Conservation (phyloP, 352 stramenopile species). For the Achlya hypogyna region DNA sequence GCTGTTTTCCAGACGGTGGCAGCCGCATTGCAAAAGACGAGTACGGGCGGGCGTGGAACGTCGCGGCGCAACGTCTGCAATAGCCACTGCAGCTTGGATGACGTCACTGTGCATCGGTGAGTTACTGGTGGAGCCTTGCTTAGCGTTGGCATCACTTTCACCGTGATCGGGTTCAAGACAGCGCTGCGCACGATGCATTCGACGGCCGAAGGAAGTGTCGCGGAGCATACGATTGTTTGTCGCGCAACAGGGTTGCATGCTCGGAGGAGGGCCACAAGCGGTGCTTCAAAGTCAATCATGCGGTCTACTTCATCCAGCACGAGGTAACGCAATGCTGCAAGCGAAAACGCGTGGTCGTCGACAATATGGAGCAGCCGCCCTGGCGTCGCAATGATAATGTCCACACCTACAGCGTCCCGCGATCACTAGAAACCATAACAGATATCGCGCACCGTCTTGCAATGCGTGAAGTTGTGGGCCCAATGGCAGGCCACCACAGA, state of each 20-base stretch:
- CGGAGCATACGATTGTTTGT: conserved; percentile 91
- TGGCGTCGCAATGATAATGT: conserved; percentile 42
- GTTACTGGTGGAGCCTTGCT: conserved; percentile 23
- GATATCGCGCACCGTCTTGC: conserved; percentile 6
- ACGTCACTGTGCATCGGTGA: conserved; percentile 49
- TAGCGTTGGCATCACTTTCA: conserved; percentile 75
- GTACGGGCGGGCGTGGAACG: conserved; percentile 85
- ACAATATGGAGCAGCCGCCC: conserved; percentile 49
- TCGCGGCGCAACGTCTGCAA: conserved; percentile 43
- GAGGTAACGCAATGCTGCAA: conserved; percentile 38
- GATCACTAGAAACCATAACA: neutral
- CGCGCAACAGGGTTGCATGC: conserved; percentile 44
- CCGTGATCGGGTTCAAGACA: conserved; percentile 86
- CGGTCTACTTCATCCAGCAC: conserved; percentile 96
- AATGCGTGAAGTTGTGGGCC: conserved; percentile 28
- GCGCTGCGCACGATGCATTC: conserved; percentile 88
- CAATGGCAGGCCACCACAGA: conserved; percentile 38
- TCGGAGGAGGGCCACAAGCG: conserved; percentile 91
- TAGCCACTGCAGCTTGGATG: conserved; percentile 36
- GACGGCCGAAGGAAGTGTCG: conserved; percentile 88
- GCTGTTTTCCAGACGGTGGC: conserved; percentile 90
- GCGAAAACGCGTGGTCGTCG: conserved; percentile 2
- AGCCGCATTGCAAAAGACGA: conserved; percentile 97
- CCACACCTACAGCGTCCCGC: neutral
- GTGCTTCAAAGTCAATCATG: conserved; percentile 88